Evolutionary conservation across 1,284 basidiomycete genomes (phyloP), one percentile per base, ranked within the genome.

Genomic region (Microbotryum scabiosae): DNA sequence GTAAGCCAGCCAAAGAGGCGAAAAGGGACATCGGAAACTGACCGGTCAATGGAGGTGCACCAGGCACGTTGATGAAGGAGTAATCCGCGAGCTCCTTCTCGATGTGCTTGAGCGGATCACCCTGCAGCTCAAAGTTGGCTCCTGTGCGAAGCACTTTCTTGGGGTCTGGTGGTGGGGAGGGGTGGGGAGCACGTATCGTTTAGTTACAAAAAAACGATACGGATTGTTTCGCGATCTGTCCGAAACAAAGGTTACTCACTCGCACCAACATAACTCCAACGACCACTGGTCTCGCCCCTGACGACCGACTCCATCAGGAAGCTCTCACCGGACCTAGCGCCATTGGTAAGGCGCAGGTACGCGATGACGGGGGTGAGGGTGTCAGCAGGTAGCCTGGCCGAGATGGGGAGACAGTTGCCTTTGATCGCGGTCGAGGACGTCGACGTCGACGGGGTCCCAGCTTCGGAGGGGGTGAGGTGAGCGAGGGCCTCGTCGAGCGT

Each of bases 301-400:
- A 90, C 81, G 50, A 98, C 88, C 57, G 89, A 92, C 76, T 97
- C 92, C 46, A 97, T 80, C 49, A 97, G 77, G 75, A 96, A 97
- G 73, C 88, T 91, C 78, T 94, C 70, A 9, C 64, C 68, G 41
- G 65, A 87, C 73, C 87, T 87, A 5, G 90, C 89, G 68, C 92
- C 90, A 72, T 93, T 85, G 7, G 93, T 86, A 64, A 98, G 83
- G 61, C 91, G 86, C 56, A 98, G 83, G 76, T 97, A 98, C 18
- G 96, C 93, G 75, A 92, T 89, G 72, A 94, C 94, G 74, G 96
- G 96, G 16, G 96, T 99, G 64, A 98, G 82, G 62, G 97, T 84
- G 75, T 99, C 96, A 59, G 92, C 92, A 26, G 96, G 91, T 9
- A 98, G 81, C 69, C 93, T 86, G 61, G 93, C 82, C 76, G 85